A percentile compares a stretch with the other conserved stretches of the same genome.
Evolutionary conservation across 768 basidiomycete genomes (phyloP).

Genomic region (Leccinellum albellum): DNA sequence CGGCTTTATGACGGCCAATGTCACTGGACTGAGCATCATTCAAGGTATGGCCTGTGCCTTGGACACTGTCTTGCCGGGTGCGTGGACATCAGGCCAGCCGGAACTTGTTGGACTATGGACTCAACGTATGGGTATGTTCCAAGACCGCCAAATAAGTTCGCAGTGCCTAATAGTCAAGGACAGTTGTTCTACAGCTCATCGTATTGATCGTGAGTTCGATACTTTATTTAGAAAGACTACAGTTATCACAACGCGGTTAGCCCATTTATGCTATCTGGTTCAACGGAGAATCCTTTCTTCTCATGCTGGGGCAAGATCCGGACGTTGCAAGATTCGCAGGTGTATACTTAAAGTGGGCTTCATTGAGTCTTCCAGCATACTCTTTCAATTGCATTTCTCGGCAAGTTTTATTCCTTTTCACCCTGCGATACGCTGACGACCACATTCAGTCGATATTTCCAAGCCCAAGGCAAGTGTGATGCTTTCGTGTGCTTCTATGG

Average conservation of each 20-base stretch:
- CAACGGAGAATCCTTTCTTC: slow-evolving; percentile 73
- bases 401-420: slow-evolving; percentile 14
- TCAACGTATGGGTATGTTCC: slow-evolving; percentile 72
- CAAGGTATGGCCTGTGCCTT: slow-evolving; percentile 83
- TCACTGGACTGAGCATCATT: slow-evolving; percentile 57
- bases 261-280: slow-evolving; percentile 73
- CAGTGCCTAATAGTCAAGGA: not conserved
- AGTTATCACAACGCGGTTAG: slow-evolving; percentile 15
- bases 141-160: not conserved
- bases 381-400: slow-evolving; percentile 52
- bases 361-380: slow-evolving; percentile 75
- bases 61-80: slow-evolving; percentile 90
- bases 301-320: slow-evolving; percentile 71
- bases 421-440: slow-evolving; percentile 50
- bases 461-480: slow-evolving; percentile 68
- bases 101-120: slow-evolving; percentile 86
- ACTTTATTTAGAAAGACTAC: not conserved
- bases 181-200: slow-evolving; percentile 19
- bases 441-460: slow-evolving; percentile 48
- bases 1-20: slow-evolving; percentile 71
- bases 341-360: slow-evolving; percentile 71
- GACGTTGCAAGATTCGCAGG: slow-evolving; percentile 76
- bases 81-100: slow-evolving; percentile 88
- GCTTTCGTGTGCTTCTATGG: slow-evolving; percentile 15
- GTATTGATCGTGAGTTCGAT: slow-evolving; percentile 50